Percentiles rank a stretch among this genome's conserved stretches.
These are phyloP conservation scores for Elaeis guineensis DNA, from an alignment of 176 grass and related monocot genomes.

Conservation along the genomic window DNA sequence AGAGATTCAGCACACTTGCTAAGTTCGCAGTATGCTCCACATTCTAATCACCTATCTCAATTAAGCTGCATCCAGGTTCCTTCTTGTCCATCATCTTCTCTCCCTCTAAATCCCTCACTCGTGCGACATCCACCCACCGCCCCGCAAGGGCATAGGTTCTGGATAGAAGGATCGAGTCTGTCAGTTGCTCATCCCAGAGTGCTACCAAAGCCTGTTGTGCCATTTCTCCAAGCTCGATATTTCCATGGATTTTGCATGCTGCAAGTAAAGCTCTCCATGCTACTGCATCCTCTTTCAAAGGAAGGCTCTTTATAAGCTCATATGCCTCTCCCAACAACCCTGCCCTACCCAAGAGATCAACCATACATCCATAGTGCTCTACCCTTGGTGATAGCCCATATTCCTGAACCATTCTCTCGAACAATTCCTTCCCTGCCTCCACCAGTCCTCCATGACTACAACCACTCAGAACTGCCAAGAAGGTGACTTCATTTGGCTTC, in stretches of 20 bases:
- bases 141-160: conserved; percentile 36
- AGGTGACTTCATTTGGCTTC: conserved; percentile 19
- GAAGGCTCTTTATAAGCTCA: conserved; percentile 17
- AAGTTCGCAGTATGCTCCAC: too few relatives aligned
- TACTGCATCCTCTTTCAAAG: conserved; percentile 24
- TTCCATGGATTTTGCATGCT: conserved; percentile 51
- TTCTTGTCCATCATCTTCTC: conserved; percentile 29
- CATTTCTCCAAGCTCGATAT: conserved; percentile 30
- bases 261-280: conserved; percentile 54
- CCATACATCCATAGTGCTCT: conserved; percentile 22
- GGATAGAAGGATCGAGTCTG: conserved; percentile 47
- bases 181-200: conserved; percentile 33
- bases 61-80: conserved; percentile 36
- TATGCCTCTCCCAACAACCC: conserved; percentile 14
- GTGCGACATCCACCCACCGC: conserved; percentile 31
- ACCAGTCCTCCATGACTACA: conserved; percentile 21
- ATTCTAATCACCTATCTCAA: conserved; percentile 8
- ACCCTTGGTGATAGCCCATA: background rate
- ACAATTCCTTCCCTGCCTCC: conserved; percentile 6
- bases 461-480: conserved; percentile 13
- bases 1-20: too few relatives aligned
- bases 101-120: conserved; percentile 19
- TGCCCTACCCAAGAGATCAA: conserved; percentile 17
- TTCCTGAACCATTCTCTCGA: conserved; percentile 13
- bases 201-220: conserved; percentile 19